Base-by-base conservation (phyloP, 768 basidiomycete species). In the Rhodotorula sphaerocarpa region DNA sequence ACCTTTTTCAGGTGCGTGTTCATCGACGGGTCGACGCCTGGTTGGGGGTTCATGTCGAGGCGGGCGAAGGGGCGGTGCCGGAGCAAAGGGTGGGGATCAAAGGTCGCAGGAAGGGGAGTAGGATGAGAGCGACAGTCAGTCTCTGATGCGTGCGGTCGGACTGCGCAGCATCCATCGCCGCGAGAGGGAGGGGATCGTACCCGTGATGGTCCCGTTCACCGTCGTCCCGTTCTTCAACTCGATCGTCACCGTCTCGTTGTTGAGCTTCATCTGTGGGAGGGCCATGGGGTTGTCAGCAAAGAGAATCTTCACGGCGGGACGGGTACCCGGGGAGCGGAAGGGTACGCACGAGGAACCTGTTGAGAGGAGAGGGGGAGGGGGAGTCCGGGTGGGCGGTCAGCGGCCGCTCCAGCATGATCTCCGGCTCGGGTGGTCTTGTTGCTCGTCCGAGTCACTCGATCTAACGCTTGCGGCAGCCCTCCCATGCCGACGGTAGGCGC, bases 1-100 rank as follows among this genome's bases (percentile, higher is more conserved):
- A 99, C 88, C 51, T 90, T 89, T 80, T 99, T 99, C 55, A 99
- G 81, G 71, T 96, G 87, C 5, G 93, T 97, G 79, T 96, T 97
- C 93, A 99, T 99, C 73, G 93, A 90, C 82, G 93, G 91, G 77
- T 99, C 93, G 54, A 99, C 95, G 61, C 91, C 93, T 96, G 75
- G 21, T 28, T 23, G 33, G 1, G 25, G n/a, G n/a, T n/a, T n/a
- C n/a, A n/a, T n/a, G n/a, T n/a, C n/a, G 28, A n/a, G 33, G 14
- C 31, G 47, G 25, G 57, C 3, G 28, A n/a, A 10, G 39, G 27
- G 30, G n/a, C n/a, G n/a, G n/a, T n/a, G n/a, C n/a, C 34, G 41
- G 28, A 14, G 16, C 5, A 47, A 6, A 33, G 46, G 34, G 1
- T 9, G 7, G 42, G 43, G 7, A 39, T 9, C 45, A 3, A 18